Base-by-base conservation (phyloP, 495 filamentous ascomycete species). In the Penicillium desertorum region DNA sequence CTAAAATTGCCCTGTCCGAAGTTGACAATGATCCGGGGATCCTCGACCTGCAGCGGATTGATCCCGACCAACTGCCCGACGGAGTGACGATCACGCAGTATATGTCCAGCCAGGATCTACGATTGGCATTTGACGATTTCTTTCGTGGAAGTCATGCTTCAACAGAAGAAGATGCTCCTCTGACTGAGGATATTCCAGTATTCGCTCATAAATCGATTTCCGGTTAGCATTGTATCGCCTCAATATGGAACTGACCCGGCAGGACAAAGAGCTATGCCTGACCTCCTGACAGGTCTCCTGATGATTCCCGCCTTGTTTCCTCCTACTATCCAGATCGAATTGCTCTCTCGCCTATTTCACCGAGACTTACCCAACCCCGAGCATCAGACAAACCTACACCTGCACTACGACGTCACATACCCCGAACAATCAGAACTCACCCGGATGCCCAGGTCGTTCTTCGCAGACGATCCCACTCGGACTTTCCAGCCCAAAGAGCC, bases 381-480 rank as follows among this genome's bases (percentile, higher is more conserved):
- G 12, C 89, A 97, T 68, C 80, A 87, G 62, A 96, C 93, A 55
- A 97, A 97, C 73, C 70, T 96, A 14, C 90, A 96, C 70, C 74
- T 89, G 2, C 90, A 96, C 72, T 89, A 91, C 70, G 66, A 87
- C 43, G 74, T 98, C 10, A 83, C 85, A 2, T 96, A 96, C 64
- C 83, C 85, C 3, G 51, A 62, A 27, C 27, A 66, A 17, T 23
- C 41, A 17, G 52, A 58, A 7, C 63, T 66, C 10, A 30, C 25
- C 16, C 39, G 30, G 12, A 48, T 42, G n/a, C 34, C 49, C n/a
- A 25, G 48, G 17, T 82, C 85, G 0, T 85, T 86, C 74, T 83
- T 86, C 60, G 68, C 72, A 51, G 64, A 74, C 50, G 69, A 73
- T 51, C 74, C 45, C 17, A 63, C 46, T 29, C 73, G 68, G 16